Base-by-base conservation (phyloP, 208 protist species). In the Wallacemonas sp. region DNA sequence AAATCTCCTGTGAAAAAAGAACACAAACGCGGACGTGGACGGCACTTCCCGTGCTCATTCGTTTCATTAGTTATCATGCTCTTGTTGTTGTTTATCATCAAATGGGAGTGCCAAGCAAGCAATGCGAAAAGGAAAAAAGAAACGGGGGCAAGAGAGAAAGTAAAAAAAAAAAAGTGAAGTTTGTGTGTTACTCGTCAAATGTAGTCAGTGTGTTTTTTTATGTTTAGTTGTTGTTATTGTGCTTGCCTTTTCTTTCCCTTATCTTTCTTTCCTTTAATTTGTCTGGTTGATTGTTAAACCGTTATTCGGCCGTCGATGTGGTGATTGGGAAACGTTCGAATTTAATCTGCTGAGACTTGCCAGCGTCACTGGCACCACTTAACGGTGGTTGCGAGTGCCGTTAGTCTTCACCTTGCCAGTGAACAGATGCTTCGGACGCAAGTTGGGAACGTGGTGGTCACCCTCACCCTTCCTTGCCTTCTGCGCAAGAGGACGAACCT, bases 341-440 rank as follows among this genome's bases (percentile, higher is more conserved):
- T 25, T 59, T 44, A 59, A 59, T 59, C 32, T 42, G 52, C 26
- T 25, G 18, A 44, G 25, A 20, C 39, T 25, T 25, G 52, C 32
- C 10, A 28, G 29, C 61, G 38, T 48, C 36, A 4, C 38, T 41
- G 16, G 39, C 52, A 23, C 3, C 18, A 3, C 31, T 92, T 89
- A 95, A 50, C 91, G 86, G 26, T 87, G 82, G 67, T 94, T 85
- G n/a, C 91, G 86, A 22, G 74, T 77, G 31, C 91, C 88, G 64
- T 94, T 96, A 67, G 71, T 84, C 79, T 96, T 97, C 61, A 97
- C 94, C 91, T 99, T 99, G 67, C 99, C 99, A 28, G 97, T 91
- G 74, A 98, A 99, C 52, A 99, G 77, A 83, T 99, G 98, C 82
- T 99, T 99, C 16, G 98, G 98, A 77, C 89, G 98, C 20, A 96